These are phyloP conservation scores for Tylopilus orsonianus DNA, from an alignment of 1,284 basidiomycete genomes.

Conservation along the genomic window DNA sequence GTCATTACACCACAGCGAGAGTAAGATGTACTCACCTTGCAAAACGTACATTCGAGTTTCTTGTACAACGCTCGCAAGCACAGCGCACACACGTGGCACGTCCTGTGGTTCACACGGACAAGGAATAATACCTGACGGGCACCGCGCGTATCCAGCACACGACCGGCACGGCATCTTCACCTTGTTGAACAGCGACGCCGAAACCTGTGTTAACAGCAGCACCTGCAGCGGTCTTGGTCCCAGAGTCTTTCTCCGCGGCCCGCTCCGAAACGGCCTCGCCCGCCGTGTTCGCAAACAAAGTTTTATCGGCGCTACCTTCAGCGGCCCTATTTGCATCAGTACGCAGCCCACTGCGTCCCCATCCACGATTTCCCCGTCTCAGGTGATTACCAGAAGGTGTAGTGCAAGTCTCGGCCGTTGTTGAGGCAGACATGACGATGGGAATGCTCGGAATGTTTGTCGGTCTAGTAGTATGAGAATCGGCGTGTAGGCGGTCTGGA, in stretches of 20 bases:
- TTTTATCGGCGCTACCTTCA: constrained; percentile 10
- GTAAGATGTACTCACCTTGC: constrained; percentile 85
- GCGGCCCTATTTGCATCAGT: constrained; percentile 4
- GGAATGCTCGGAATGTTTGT: too few relatives aligned
- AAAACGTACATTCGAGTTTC: constrained; percentile 91
- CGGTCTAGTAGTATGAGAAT: too few relatives aligned
- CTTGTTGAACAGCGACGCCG: constrained; percentile 1
- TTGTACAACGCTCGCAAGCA: constrained; percentile 95
- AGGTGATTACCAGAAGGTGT: constrained; percentile 2
- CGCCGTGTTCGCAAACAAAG: neutral
- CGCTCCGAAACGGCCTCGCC: neutral
- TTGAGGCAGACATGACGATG: constrained; percentile 29
- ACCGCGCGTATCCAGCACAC: constrained; percentile 97
- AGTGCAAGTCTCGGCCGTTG: constrained; percentile 11
- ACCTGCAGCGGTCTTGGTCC: neutral
- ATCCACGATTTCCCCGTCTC: constrained; percentile 19
- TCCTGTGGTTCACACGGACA: constrained; percentile 92
- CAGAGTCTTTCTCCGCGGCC: neutral
- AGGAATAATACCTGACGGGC: constrained; percentile 85
- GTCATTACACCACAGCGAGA: too few relatives aligned
- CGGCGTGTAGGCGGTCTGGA: too few relatives aligned
- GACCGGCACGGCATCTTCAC: constrained; percentile 39
- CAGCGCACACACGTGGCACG: constrained; percentile 90
- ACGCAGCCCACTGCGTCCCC: constrained; percentile 20
- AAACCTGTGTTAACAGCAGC: neutral